These are phyloP conservation scores for Mortierella sp. DNA, from an alignment of 371 early-diverging fungal species.

Conservation along the genomic window DNA sequence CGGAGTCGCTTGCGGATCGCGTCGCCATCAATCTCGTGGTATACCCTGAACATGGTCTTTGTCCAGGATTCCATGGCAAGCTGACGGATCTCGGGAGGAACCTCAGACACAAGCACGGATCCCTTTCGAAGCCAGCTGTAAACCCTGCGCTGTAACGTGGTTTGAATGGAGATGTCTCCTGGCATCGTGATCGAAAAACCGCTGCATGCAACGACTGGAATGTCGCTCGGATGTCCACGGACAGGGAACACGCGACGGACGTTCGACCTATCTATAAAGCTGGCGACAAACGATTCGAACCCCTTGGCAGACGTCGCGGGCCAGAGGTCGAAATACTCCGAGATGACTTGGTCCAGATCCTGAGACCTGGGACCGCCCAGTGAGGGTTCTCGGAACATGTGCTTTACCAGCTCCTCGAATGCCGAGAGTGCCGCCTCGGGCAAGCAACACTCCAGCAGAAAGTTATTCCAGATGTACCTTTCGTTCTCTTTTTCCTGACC, in stretches of 20 bases:
- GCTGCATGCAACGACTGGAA: background rate
- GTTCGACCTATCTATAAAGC: constrained; percentile 1
- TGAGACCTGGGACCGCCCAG: background rate
- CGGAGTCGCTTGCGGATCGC: constrained; percentile 8
- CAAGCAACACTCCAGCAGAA: constrained; percentile 4
- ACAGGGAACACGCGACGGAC: constrained; percentile 13
- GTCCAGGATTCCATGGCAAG: constrained; percentile 1
- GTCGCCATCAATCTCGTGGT: constrained; percentile 17
- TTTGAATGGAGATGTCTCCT: background rate
- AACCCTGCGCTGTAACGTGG: background rate
- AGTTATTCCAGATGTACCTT: constrained; percentile 22
- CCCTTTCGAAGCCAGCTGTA: background rate
- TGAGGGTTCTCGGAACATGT: background rate
- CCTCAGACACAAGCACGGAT: background rate
- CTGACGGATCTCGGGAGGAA: background rate
- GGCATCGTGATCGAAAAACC: constrained; percentile 8
- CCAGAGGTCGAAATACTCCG: constrained; percentile 19
- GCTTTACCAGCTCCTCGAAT: background rate
- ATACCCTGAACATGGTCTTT: background rate
- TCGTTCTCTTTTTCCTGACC: constrained; percentile 11
- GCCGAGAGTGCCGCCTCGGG: constrained; percentile 11
- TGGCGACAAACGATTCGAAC: background rate
- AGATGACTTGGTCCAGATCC: background rate
- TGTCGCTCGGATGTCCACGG: background rate
- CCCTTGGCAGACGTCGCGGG: background rate